Conservation (phyloP, 139 green algal species). For the Coccomyxa sp. region DNA sequence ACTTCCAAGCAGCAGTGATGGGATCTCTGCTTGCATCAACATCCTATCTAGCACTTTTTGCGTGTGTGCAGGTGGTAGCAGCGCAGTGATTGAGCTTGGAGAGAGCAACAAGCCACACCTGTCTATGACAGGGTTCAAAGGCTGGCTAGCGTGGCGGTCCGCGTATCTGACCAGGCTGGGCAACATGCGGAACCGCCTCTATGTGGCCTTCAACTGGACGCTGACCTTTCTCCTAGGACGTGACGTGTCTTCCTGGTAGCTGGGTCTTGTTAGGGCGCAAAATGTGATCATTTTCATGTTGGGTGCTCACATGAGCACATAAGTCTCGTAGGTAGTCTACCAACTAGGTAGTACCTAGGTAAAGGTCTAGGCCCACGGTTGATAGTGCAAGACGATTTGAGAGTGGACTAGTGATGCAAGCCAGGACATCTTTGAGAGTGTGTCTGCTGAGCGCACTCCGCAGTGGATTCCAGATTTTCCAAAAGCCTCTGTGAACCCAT, state of each 20-base stretch:
- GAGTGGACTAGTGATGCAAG: too few relatives aligned
- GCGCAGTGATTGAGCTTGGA: neutral
- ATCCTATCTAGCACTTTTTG: neutral
- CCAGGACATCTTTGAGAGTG: too few relatives aligned
- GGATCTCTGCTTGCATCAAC: neutral
- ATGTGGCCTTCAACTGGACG: conserved; percentile 54
- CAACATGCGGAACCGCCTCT: conserved; percentile 44
- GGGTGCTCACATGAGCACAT: too few relatives aligned
- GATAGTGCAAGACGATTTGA: too few relatives aligned
- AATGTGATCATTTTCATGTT: neutral
- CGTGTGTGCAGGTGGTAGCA: neutral
- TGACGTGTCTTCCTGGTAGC: conserved; percentile 29
- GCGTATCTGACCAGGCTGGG: conserved; percentile 81
- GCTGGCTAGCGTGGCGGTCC: conserved; percentile 68
- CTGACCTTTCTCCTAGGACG: conserved; percentile 54
- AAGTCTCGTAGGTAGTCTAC: too few relatives aligned
- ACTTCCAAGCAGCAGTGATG: too few relatives aligned
- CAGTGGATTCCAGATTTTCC: too few relatives aligned
- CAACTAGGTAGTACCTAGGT: too few relatives aligned
- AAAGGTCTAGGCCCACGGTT: too few relatives aligned
- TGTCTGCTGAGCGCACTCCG: too few relatives aligned
- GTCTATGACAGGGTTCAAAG: conserved; percentile 46
- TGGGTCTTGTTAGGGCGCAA: neutral
- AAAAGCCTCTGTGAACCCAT: too few relatives aligned
- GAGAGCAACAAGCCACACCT: too few relatives aligned